Conservation (phyloP, 768 basidiomycete genomes). For the Fomitopsis serialis region DNA sequence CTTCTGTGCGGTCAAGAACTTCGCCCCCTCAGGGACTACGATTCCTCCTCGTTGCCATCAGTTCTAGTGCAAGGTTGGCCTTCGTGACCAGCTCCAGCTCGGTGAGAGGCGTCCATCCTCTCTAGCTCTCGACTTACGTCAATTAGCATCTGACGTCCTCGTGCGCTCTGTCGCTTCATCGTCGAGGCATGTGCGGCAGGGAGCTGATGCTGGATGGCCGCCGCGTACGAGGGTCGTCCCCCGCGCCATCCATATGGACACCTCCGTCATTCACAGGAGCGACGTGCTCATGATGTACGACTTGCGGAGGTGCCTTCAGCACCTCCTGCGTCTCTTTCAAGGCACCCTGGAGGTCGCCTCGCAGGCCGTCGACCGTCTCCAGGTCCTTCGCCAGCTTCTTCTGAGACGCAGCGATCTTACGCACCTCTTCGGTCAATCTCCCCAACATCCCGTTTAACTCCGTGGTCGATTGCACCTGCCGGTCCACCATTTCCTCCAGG, state of each 20-base stretch:
- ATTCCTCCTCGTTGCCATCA: background rate
- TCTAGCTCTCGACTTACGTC: background rate
- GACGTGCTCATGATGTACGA: no score
- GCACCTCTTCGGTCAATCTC: background rate
- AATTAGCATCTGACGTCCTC: background rate
- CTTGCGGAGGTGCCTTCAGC: no score
- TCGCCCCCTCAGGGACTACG: background rate
- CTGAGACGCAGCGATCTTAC: background rate
- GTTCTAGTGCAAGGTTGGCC: slow-evolving; percentile 14
- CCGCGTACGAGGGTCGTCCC: background rate
- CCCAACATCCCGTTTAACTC: background rate
- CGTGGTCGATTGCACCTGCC: background rate
- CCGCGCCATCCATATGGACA: no score
- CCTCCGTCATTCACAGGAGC: background rate
- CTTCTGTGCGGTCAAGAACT: background rate
- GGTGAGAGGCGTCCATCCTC: background rate
- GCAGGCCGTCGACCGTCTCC: background rate
- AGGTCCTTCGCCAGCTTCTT: background rate
- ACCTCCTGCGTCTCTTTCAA: background rate
- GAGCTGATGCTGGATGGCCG: background rate
- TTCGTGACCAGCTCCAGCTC: slow-evolving; percentile 13
- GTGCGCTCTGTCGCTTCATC: background rate
- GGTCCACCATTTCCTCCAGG: no score
- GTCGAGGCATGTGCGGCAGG: background rate
- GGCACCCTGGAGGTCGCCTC: background rate